These are phyloP conservation scores for Nowakowskiella sp. DNA, from an alignment of 192 early-diverging fungal species.

Conservation along the genomic window DNA sequence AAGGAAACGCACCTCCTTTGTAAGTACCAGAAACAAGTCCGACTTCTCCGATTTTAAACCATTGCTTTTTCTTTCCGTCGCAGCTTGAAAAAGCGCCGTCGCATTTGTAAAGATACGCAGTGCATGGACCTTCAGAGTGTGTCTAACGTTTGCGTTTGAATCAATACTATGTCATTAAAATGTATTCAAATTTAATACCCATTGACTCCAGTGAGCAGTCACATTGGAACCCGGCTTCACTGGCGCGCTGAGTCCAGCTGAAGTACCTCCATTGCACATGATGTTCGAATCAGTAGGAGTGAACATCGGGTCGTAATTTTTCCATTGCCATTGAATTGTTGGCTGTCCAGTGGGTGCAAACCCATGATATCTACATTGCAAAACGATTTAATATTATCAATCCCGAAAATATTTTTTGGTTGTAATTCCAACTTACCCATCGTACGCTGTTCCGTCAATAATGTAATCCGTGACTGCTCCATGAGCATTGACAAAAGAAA, in stretches of 20 bases:
- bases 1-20: too few relatives aligned
- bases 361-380: too few relatives aligned
- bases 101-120: conserved; percentile 6
- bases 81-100: neutral
- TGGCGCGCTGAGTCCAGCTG: neutral
- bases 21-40: conserved; percentile 1
- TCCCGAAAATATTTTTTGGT: too few relatives aligned
- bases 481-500: conserved; percentile 5
- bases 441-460: conserved; percentile 1
- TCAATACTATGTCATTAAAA: too few relatives aligned
- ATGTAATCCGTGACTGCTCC: conserved; percentile 3
- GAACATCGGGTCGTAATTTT: neutral
- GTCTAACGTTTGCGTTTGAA: too few relatives aligned
- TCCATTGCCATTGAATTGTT: conserved; percentile 4
- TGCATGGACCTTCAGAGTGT: neutral
- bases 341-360: neutral
- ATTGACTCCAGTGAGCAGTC: too few relatives aligned
- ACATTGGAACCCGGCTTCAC: too few relatives aligned
- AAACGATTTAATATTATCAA: too few relatives aligned
- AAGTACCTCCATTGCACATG: conserved; percentile 3
- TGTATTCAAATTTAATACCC: too few relatives aligned
- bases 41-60: conserved; percentile 6
- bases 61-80: neutral
- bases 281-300: neutral
- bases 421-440: neutral